Evolutionary conservation across 441 rosid genomes (phyloP), one percentile per base, ranked within the genome.

Genomic region (Cnidoscolus chayamansa): DNA sequence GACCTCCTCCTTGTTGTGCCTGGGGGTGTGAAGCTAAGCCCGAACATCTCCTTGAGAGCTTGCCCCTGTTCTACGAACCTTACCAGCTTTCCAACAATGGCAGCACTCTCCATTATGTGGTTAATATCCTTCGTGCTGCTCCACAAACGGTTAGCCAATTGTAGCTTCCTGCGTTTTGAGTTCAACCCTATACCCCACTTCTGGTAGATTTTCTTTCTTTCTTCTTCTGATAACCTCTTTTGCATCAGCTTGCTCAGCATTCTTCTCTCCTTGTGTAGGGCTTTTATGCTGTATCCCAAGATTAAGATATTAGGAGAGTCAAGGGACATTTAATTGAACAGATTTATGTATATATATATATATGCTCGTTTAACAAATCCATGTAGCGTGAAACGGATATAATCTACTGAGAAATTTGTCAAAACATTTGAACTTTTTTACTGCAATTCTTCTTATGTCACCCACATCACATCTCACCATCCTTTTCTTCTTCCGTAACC

Each of bases 161-260:
- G 98, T 63, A 87, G 75, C 84, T 90, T 72, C 86, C 98, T 82
- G 13, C 87, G 86, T 72, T 90, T 94, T 0, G 97, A 92, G 79
- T 84, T 76, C 81, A 86, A 68, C 61, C 65, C 80, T 8, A 94
- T 89, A 15, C 89, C 95, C 91, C 95, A 94, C 74, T 78, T 92
- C 80, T 84, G 76, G 78, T 83, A 94, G 47, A 94, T 83, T 37
- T 80, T 62, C 77, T 65, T 82, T 81, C 91, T 85, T 76, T 90
- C 95, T 61, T 81, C 93, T 80, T 66, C 87, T 0, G 90, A 77
- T 66, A 90, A 77, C 71, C 94, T 87, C 79, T 79, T 90, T 55
- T 85, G 86, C 76, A 92, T 83, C 78, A 92, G 84, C 87, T 86
- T 94, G 89, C 92, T 85, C 69, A 94, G 89, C 86, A 82, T 90